Evolutionary conservation across 352 stramenopile species (phyloP), one percentile per base, ranked within the genome.

Genomic region (Globisporangium splendens): DNA sequence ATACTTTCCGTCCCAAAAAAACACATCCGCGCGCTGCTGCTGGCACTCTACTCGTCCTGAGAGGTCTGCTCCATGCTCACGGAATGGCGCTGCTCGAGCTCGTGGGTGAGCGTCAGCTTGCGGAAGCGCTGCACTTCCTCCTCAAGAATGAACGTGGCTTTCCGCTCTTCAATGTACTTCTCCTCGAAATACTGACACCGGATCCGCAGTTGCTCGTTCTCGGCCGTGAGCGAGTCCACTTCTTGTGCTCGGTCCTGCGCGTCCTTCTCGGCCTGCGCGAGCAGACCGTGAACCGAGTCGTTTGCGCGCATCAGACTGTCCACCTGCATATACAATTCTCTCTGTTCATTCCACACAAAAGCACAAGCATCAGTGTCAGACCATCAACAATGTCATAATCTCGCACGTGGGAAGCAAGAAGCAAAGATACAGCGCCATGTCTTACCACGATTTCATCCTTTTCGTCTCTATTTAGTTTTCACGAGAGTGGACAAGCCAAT

Each of bases 151-250:
- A 81, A 77, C 53, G 71, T 74, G 20, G 77, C 65, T 44, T 88
- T 87, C 48, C 76, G 75, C 62, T 91, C 77, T 43, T 89, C 77
- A 21, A 86, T 77, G 66, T 89, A 90, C 47, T 79, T 77, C 7
- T 66, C 62, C 50, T 93, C 80, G 24, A 93, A 69, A 46, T 77
- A 63, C n/a, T 62, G 70, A 48, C 69, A 89, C 8, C 77, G 80
- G 44, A 81, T 76, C 11, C 77, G 69, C n/a, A 91, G 65, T 48
- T 86, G 75, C 50, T 90, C 78, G 62, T 91, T 93, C 56, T 93
- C 83, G 61, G 91, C 79, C 39, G 74, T 84, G 33, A 93, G 65
- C 44, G 69, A 89, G 42, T 91, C 79, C 24, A 86, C 78, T 69
- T 91, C 79, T 65, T 89, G 73, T 14, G 66, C 71, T 14, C 71